These are phyloP conservation scores for Collybia sordida DNA, from an alignment of 768 basidiomycete genomes.

Conservation along the genomic window DNA sequence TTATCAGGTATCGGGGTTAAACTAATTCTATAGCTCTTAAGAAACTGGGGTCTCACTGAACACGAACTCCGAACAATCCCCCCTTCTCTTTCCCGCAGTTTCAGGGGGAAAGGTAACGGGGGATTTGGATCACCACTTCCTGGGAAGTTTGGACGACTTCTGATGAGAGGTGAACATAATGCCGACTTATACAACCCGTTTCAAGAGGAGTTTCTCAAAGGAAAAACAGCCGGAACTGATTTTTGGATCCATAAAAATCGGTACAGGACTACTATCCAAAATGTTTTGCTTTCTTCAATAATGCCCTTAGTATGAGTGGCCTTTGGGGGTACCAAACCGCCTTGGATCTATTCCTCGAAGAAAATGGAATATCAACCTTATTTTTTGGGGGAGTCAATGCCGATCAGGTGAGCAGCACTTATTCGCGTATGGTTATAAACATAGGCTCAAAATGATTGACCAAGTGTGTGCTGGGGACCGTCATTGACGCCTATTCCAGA, in stretches of 20 bases:
- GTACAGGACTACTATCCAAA: slow-evolving; percentile 23
- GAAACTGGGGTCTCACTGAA: slow-evolving; percentile 73
- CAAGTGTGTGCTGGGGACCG: slow-evolving; percentile 65
- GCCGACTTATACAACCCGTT: slow-evolving; percentile 64
- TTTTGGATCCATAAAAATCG: slow-evolving; percentile 75
- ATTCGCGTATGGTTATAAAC: neutral
- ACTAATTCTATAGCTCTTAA: slow-evolving; percentile 17
- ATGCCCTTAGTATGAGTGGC: slow-evolving; percentile 54
- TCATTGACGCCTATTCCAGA: slow-evolving; percentile 61
- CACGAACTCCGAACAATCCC: slow-evolving; percentile 62
- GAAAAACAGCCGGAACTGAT: slow-evolving; percentile 55
- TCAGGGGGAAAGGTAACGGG: slow-evolving; percentile 44
- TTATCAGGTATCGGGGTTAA: slow-evolving; percentile 45
- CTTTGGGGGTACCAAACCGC: slow-evolving; percentile 66
- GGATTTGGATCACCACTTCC: slow-evolving; percentile 58
- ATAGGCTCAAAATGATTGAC: neutral
- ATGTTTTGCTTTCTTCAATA: neutral
- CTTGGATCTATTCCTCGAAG: slow-evolving; percentile 60
- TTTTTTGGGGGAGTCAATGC: slow-evolving; percentile 68
- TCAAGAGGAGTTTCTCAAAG: slow-evolving; percentile 52
- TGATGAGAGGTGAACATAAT: slow-evolving; percentile 60
- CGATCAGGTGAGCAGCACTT: slow-evolving; percentile 47
- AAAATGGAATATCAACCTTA: slow-evolving; percentile 61
- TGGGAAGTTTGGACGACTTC: slow-evolving; percentile 50
- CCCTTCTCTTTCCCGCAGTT: slow-evolving; percentile 56